Conservation (phyloP, 1,284 basidiomycete species). For the Boletus sp. region DNA sequence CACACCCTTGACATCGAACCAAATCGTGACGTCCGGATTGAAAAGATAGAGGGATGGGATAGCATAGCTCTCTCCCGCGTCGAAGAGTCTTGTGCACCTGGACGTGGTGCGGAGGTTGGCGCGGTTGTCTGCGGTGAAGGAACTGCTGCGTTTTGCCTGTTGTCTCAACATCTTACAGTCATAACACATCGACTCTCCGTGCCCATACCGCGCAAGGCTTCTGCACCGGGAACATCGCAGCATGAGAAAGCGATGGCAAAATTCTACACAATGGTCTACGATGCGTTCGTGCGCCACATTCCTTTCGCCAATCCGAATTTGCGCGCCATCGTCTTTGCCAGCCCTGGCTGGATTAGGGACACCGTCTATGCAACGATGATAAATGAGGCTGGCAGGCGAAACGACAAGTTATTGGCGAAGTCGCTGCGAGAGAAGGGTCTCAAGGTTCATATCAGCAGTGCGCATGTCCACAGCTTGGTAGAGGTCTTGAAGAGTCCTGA, state of each 20-base stretch:
- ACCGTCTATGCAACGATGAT: slow-evolving; percentile 84
- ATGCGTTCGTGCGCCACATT: slow-evolving; percentile 86
- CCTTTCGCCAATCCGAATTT: slow-evolving; percentile 73
- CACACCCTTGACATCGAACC: slow-evolving; percentile 95
- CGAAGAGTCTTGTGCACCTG: slow-evolving; percentile 86
- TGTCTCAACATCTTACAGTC: slow-evolving; percentile 96
- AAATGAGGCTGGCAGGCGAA: slow-evolving; percentile 73
- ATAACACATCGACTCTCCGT: slow-evolving; percentile 90
- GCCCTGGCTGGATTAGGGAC: slow-evolving; percentile 94
- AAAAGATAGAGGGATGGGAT: slow-evolving; percentile 89
- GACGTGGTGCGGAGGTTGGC: slow-evolving; percentile 92
- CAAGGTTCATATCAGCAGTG: slow-evolving; percentile 87
- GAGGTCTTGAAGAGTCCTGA: slow-evolving; percentile 94
- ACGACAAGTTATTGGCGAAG: slow-evolving; percentile 79
- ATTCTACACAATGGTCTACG: slow-evolving; percentile 85
- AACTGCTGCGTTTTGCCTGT: slow-evolving; percentile 87
- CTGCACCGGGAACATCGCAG: slow-evolving; percentile 71
- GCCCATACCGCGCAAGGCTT: slow-evolving; percentile 87
- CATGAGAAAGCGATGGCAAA: slow-evolving; percentile 84
- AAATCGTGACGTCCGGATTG: slow-evolving; percentile 89
- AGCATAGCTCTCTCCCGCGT: slow-evolving; percentile 81
- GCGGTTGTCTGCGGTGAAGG: slow-evolving; percentile 97
- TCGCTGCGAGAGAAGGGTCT: slow-evolving; percentile 80
- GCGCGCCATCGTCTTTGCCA: slow-evolving; percentile 92
- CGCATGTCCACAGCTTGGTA: slow-evolving; percentile 93